Base-by-base conservation (phyloP, 2,329 filamentous ascomycete genomes). In the Aspergillus pseudoviridinutans region DNA sequence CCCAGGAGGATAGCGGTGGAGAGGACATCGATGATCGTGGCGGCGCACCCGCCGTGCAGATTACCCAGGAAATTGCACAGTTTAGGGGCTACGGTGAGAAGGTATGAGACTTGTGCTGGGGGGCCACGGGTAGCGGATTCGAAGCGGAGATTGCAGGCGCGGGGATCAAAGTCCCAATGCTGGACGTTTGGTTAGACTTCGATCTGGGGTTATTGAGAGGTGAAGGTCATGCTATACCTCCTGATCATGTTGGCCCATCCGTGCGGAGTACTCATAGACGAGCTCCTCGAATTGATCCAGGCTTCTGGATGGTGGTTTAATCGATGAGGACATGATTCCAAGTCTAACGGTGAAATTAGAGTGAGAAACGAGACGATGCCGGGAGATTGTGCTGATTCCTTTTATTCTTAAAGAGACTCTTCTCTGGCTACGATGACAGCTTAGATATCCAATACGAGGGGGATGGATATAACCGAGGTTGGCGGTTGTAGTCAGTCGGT, bases 11-110 rank as follows among this genome's bases (percentile, higher is more conserved):
- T 78, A 20, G 84, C 70, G 3, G 84, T 84, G 0, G 88, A 90
- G 64, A 84, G 80, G 57, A 83, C 76, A 73, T 91, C 89, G 63
- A 90, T 87, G 3, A 91, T 73, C 0, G 87, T 87, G 2, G 88
- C 82, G 0, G 84, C 79, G 61, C 84, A 87, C 20, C 94, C 94
- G n/a, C 90, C 91, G 74, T 95, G 94, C 68, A 97, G 78, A 73
- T 96, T 97, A 44, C 92, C 93, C 68, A 97, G 76, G 61, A 90
- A 84, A 79, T 97, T 99, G 59, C 92, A 96, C 66, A 97, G 79
- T 69, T 96, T 91, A 20, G 89, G 86, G 35, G 92, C 96, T 73
- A 97, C 95, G 65, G 62, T 72, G 38, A 74, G 60, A 5, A 68
- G 66, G 54, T 69, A 77, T 5, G 68, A 68, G 53, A 69, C 71